Base-by-base conservation (phyloP, 2,329 filamentous ascomycete species). In the Chalaropsis thielavioides region DNA sequence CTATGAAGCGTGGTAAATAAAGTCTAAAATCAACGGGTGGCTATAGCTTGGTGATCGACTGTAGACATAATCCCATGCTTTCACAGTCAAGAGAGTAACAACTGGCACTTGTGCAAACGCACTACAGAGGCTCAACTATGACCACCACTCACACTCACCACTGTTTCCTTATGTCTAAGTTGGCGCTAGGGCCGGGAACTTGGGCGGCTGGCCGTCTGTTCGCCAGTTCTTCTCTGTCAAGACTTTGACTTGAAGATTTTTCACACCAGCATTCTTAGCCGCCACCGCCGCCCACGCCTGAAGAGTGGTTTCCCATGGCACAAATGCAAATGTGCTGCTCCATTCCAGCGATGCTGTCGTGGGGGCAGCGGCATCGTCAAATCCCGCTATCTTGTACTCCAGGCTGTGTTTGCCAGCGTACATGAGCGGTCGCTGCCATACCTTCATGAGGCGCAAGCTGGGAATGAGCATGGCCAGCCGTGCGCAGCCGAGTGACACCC, bases 351-450 rank as follows among this genome's bases (percentile, higher is more conserved):
- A 65, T 7, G 68, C 67, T 44, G 44, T 60, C 31, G 22, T 40
- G 19, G 51, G 64, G 13, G n/a, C 31, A 8, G 13, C 13, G 22
- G 56, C 24, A 6, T 43, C 5, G 6, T 38, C 46, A 2, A 44
- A 17, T 1, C 38, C n/a, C 3, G 64, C 40, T 15, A 68, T 66
- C 11, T 22, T 49, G 61, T 70, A 70, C 46, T 63, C 61, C 19
- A 70, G 67, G 35, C 67, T 58, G 46, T 70, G 69, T 66, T 68
- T 69, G n/a, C 69, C 69, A 0, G 69, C 69, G 64, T 69, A 70
- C 69, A 70, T 69, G 15, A 70, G 65, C 17, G 68, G 68, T n/a
- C 69, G 65, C 61, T 70, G 69, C 43, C 63, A 66, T 41, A 70
- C 59, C 11, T 62, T 64, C 66, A 70, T 63, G 27, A 64, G 63